Conservation (phyloP, 208 protist species). For the Crithidia thermophila region DNA sequence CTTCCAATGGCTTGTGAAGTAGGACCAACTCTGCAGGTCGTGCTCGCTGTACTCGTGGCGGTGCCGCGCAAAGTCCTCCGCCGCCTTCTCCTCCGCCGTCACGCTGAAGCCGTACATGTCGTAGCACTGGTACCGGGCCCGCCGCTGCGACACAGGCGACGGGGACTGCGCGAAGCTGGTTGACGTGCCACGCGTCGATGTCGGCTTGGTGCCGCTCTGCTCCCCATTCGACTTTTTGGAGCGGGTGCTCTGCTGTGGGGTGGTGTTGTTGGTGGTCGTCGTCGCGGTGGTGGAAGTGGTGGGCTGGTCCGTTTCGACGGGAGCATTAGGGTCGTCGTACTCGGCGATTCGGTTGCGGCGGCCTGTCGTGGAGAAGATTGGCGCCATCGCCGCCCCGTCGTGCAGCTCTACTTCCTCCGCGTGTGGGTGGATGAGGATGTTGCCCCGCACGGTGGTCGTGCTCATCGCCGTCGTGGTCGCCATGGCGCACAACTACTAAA, state of each 20-base stretch:
- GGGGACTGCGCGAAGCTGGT: neutral
- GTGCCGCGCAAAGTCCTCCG: constrained; percentile 43
- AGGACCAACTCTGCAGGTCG: constrained; percentile 36
- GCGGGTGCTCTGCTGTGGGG: neutral
- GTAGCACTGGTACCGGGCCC: constrained; percentile 21
- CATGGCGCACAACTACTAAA: no score
- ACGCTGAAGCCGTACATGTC: constrained; percentile 84
- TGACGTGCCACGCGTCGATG: no score
- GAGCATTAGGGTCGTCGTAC: constrained; percentile 1
- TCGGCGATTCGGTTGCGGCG: constrained; percentile 12
- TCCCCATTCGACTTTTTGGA: no score
- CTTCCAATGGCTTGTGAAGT: constrained; percentile 42
- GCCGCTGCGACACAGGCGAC: neutral
- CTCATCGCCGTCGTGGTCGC: neutral
- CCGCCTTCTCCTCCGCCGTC: constrained; percentile 63
- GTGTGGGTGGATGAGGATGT: constrained; percentile 24
- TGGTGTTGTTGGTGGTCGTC: neutral
- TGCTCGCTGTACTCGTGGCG: constrained; percentile 11
- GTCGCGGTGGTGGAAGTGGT: constrained; percentile 5
- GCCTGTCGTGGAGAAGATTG: constrained; percentile 49
- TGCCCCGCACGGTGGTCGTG: neutral
- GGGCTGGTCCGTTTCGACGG: neutral
- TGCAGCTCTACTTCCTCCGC: constrained; percentile 49
- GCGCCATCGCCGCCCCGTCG: constrained; percentile 11
- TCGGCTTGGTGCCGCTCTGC: no score